Evolutionary conservation across 345 rosid genomes (phyloP).

Genomic region (Salix purpurea): DNA sequence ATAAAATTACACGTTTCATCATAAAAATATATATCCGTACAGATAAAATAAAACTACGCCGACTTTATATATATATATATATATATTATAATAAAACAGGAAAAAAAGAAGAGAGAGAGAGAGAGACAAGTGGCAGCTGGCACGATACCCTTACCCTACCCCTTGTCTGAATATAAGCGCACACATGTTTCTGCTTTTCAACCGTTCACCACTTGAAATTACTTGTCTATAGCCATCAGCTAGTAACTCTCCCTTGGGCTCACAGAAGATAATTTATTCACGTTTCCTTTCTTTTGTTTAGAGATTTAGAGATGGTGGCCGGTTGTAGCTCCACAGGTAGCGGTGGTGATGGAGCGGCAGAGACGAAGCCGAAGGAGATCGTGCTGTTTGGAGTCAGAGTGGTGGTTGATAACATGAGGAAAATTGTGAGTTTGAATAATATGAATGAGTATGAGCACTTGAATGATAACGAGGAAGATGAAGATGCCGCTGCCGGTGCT

Average conservation of each 20-base stretch:
- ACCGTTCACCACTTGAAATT: background rate
- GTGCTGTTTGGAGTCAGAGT: slow-evolving; percentile 89
- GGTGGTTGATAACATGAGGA: slow-evolving; percentile 91
- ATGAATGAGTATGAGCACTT: slow-evolving; percentile 66
- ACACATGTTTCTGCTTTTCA: background rate
- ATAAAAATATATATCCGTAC: no score
- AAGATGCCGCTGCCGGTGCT: slow-evolving; percentile 13
- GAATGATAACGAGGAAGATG: slow-evolving; percentile 10
- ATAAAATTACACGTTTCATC: no score
- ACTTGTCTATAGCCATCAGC: background rate
- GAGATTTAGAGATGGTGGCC: slow-evolving; percentile 13
- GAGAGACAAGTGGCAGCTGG: background rate
- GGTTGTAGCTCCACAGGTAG: slow-evolving; percentile 29
- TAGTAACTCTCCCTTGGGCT: no score
- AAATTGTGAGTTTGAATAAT: slow-evolving; percentile 81
- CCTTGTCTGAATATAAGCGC: background rate
- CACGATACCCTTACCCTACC: background rate
- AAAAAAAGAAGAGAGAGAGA: background rate
- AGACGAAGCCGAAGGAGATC: slow-evolving; percentile 43
- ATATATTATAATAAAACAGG: background rate
- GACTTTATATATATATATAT: background rate
- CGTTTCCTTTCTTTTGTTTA: background rate
- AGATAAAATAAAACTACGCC: background rate
- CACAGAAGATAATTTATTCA: background rate
- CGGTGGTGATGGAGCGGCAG: slow-evolving; percentile 4